phyloP scores from a whole-genome alignment of 805 yeast species.

The Saturnispora zaruensis region DNA sequence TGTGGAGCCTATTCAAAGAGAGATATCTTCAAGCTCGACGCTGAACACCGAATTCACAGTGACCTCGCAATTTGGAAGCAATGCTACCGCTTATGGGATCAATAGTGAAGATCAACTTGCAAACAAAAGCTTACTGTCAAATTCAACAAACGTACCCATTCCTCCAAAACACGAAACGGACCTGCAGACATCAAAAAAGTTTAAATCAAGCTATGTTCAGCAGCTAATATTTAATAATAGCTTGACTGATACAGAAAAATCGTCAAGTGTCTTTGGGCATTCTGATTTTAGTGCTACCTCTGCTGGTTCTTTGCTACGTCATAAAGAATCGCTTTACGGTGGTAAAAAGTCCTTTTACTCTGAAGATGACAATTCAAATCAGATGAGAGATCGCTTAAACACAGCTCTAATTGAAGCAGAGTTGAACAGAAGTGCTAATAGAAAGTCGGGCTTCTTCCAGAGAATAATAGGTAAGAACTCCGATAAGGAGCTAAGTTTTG shows the following conservation, averaged over 20 bases:
- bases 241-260: conserved; percentile 26
- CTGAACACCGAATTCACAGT: conserved; percentile 11
- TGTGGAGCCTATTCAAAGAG: neutral
- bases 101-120: neutral
- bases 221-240: conserved; percentile 23
- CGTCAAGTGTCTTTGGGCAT: conserved; percentile 40
- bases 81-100: neutral
- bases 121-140: neutral
- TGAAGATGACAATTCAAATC: conserved; percentile 15
- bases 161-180: conserved; percentile 30
- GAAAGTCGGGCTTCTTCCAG: conserved; percentile 6
- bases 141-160: conserved; percentile 20
- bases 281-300: conserved; percentile 84
- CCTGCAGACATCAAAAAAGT: conserved; percentile 5
- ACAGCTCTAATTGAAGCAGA: conserved; percentile 10
- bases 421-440: conserved; percentile 18
- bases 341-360: neutral
- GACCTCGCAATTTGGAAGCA: conserved; percentile 2
- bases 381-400: conserved; percentile 29
- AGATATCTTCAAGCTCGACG: conserved; percentile 11
- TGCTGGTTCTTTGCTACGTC: conserved; percentile 78
- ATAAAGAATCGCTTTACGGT: conserved; percentile 30
- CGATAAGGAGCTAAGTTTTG: conserved; percentile 25
- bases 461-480: conserved; percentile 1
- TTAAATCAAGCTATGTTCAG: conserved; percentile 21